Evolutionary conservation across 2,329 filamentous ascomycete genomes (phyloP).

Genomic region (Colletotrichum aenigma): DNA sequence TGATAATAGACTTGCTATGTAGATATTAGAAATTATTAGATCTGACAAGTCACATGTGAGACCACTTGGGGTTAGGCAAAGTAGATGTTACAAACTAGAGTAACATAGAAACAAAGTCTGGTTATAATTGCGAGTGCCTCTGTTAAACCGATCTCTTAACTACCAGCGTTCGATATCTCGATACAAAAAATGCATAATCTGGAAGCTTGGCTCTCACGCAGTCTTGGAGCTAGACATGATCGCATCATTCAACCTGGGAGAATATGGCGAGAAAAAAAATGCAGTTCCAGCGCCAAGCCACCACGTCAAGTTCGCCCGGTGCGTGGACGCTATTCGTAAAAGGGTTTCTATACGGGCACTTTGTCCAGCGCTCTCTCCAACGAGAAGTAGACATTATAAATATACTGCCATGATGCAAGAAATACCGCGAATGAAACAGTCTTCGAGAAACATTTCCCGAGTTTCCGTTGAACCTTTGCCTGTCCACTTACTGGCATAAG

Average conservation of each 20-base stretch:
- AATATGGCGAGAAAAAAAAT: background rate
- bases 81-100: too few relatives aligned
- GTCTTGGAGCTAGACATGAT: background rate
- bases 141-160: too few relatives aligned
- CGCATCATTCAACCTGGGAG: accelerated
- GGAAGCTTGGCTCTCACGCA: background rate
- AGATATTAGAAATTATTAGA: background rate
- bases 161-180: too few relatives aligned
- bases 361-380: background rate
- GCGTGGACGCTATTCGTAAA: background rate
- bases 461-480: background rate
- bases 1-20: background rate
- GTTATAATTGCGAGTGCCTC: too few relatives aligned
- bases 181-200: background rate
- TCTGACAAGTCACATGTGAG: background rate
- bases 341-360: background rate
- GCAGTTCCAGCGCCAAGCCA: background rate
- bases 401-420: accelerated
- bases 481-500: background rate
- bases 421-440: background rate
- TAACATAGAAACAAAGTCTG: too few relatives aligned
- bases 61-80: too few relatives aligned
- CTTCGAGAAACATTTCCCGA: background rate
- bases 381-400: accelerated
- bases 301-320: background rate